Evolutionary conservation across 495 filamentous ascomycete genomes (phyloP), one percentile per base, ranked within the genome.

Genomic region (Aspergillus indologenus): DNA sequence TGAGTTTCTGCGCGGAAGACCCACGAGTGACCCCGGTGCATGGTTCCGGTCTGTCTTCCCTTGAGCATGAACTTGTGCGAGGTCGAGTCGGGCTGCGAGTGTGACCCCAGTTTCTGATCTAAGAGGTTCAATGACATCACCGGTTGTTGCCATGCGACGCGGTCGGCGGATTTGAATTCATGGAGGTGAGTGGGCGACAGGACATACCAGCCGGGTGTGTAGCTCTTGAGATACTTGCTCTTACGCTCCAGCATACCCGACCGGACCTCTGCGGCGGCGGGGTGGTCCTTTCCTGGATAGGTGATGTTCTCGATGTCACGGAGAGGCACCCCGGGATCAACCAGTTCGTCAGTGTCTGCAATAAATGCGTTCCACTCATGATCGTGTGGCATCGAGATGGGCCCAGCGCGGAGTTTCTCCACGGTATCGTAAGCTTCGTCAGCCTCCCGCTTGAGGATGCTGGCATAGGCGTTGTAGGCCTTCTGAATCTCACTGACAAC

Each of bases 41-140:
- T 91, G 9, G 87, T 72, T 50, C 94, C 94, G 17, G 90, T 94
- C 73, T 98, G 93, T 53, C 92, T 88, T 45, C 93, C 94, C 74
- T 97, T 98, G 49, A 98, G 83, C 74, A 96, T 89, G 68, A 98
- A 98, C 67, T 98, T 98, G 77, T 97, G 93, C n/a, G 91, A 96
- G 20, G 88, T 88, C 14, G 90, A 91, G 42, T 86, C 86, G 44
- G 88, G 85, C 53, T 87, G 81, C 12, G 94, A 97, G 68, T 94
- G 90, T 12, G 92, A 95, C 42, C 94, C 95, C 26, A 98, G 85
- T 65, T 95, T 96, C 68, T 97, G 94, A 59, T 97, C 94, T 2
- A 89, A 89, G 4, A 98, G 86, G 69, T 91, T 94, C 43, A 98
- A 79, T 23, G 94, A 97, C 94, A 98, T 97, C 70, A 98, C 84